Evolutionary conservation across 257 asterid genomes (phyloP).

Genomic region (Lycium barbarum): DNA sequence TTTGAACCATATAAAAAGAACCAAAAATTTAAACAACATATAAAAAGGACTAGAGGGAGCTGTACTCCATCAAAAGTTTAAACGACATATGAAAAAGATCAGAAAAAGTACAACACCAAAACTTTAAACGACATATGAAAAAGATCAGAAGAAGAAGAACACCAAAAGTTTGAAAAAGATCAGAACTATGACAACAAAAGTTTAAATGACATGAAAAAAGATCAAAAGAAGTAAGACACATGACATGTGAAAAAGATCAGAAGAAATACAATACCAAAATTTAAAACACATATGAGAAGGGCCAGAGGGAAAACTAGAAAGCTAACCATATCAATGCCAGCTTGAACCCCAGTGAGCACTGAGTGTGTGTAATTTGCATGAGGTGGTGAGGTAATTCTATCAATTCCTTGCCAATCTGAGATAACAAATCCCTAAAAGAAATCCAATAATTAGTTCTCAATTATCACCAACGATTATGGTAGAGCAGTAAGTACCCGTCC

Average conservation of each 20-base stretch:
- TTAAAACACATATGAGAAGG: not conserved
- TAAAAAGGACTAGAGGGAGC: not conserved
- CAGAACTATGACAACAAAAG: too few species aligned
- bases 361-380: constrained; percentile 49
- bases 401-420: constrained; percentile 60
- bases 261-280: not conserved
- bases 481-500: not conserved
- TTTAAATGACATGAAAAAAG: too few species aligned
- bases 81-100: not conserved
- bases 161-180: not conserved
- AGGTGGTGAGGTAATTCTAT: constrained; percentile 39
- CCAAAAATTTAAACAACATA: not conserved
- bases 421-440: constrained; percentile 51
- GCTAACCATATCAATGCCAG: constrained; percentile 61
- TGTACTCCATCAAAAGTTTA: not conserved
- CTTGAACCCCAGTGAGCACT: constrained; percentile 42
- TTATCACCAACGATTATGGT: not conserved
- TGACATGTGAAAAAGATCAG: not conserved
- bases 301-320: not conserved
- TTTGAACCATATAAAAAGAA: not conserved
- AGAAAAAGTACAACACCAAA: not conserved
- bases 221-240: too few species aligned
- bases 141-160: not conserved
- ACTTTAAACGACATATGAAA: not conserved
- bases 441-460: not conserved